A percentile compares a stretch with the other conserved stretches of the same genome.
These are phyloP conservation scores for Protomyces lactucae-debilis DNA, from an alignment of 1,139 yeast genomes.

Conservation along the genomic window DNA sequence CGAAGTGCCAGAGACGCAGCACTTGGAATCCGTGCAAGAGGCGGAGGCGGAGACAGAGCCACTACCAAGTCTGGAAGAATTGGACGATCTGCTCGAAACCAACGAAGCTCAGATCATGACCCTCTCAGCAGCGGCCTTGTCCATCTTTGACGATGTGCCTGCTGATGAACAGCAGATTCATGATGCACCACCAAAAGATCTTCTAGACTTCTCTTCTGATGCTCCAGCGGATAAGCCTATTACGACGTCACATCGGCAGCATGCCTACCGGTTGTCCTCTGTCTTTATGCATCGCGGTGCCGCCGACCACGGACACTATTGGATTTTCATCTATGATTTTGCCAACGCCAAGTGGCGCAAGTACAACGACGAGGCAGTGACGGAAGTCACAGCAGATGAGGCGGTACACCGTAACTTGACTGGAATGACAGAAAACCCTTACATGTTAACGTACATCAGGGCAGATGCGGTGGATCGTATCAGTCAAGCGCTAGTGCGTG, in stretches of 20 bases:
- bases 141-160: slow-evolving; percentile 36
- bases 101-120: slow-evolving; percentile 9
- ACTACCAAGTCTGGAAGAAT: not conserved
- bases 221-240: slow-evolving; percentile 38
- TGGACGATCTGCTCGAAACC: slow-evolving; percentile 1
- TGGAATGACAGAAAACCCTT: slow-evolving; percentile 28
- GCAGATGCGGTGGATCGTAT: slow-evolving; percentile 6
- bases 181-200: slow-evolving; percentile 11
- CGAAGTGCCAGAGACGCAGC: not conserved
- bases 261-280: slow-evolving; percentile 81
- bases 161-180: slow-evolving; percentile 28
- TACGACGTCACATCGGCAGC: slow-evolving; percentile 44
- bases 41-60: not conserved
- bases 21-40: not conserved
- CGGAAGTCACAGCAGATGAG: slow-evolving; percentile 69
- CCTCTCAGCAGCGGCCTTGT: slow-evolving; percentile 32
- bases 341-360: slow-evolving; percentile 66
- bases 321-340: slow-evolving; percentile 85
- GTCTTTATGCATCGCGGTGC: slow-evolving; percentile 93
- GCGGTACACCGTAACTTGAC: slow-evolving; percentile 45
- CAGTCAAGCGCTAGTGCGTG: slow-evolving; percentile 12
- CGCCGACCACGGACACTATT: slow-evolving; percentile 93
- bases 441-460: slow-evolving; percentile 28
- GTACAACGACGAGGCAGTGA: slow-evolving; percentile 86
- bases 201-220: slow-evolving; percentile 43